phyloP scores from a whole-genome alignment of 2,329 filamentous ascomycete genomes.

The Scleromitrula shiraiana region DNA sequence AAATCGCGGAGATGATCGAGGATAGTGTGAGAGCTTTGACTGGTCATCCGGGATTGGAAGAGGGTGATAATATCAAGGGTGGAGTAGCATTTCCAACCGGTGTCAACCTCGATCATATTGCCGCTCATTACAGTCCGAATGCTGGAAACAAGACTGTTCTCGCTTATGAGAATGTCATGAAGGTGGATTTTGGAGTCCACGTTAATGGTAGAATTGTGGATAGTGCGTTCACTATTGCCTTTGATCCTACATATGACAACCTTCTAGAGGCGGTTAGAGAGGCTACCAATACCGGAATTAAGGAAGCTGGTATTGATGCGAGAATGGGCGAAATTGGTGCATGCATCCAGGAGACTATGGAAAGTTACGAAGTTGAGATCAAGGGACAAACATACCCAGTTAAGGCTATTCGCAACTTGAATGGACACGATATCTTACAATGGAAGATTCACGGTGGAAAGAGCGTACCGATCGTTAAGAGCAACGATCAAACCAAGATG shows the following conservation, averaged over 20 bases:
- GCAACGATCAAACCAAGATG: constrained; percentile 86
- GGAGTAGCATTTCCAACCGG: constrained; percentile 86
- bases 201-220: constrained; percentile 65
- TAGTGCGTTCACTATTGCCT: constrained; percentile 62
- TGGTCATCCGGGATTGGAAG: constrained; percentile 66
- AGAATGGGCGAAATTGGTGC: constrained; percentile 61
- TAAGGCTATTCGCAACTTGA: constrained; percentile 46
- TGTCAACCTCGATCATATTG: constrained; percentile 75
- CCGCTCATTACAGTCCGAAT: constrained; percentile 82
- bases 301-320: constrained; percentile 87
- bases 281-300: constrained; percentile 68
- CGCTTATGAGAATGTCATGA: constrained; percentile 61
- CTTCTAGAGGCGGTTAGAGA: constrained; percentile 59
- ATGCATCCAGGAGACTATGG: constrained; percentile 54
- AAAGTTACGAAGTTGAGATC: constrained; percentile 52
- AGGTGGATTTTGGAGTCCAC: constrained; percentile 65
- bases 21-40: constrained; percentile 69
- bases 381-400: constrained; percentile 44
- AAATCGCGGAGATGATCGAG: constrained; percentile 84
- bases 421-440: constrained; percentile 76
- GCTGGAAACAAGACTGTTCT: constrained; percentile 72
- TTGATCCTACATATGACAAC: constrained; percentile 61
- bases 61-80: constrained; percentile 69
- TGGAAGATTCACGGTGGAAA: constrained; percentile 90
- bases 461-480: constrained; percentile 90